Evolutionary conservation across 2,329 filamentous ascomycete species (phyloP).

Genomic region (Phialophora chinensis): DNA sequence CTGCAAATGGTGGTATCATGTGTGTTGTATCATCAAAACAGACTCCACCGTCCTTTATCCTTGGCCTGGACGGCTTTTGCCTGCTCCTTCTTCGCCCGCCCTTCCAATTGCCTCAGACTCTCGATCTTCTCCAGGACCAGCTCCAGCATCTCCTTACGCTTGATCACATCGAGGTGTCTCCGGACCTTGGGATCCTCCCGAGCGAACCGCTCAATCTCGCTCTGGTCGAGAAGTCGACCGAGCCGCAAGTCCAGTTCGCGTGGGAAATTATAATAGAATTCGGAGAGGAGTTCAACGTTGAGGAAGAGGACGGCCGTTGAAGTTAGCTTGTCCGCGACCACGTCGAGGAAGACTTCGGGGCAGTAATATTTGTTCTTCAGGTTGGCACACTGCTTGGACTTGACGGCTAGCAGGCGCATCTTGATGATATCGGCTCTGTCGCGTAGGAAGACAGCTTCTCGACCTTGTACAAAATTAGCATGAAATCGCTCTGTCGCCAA

Average conservation of each 20-base stretch:
- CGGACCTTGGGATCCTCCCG: constrained; percentile 90
- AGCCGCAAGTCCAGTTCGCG: constrained; percentile 87
- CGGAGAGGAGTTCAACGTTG: constrained; percentile 93
- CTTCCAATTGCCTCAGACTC: constrained; percentile 81
- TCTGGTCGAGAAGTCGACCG: constrained; percentile 76
- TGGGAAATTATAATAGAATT: constrained; percentile 98
- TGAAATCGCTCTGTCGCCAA: constrained; percentile 17
- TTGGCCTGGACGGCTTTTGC: constrained; percentile 41
- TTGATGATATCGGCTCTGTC: constrained; percentile 89
- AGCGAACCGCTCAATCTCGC: constrained; percentile 87
- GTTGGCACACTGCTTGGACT: constrained; percentile 84
- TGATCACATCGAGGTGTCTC: constrained; percentile 87
- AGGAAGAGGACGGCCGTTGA: constrained; percentile 95
- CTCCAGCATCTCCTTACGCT: constrained; percentile 89
- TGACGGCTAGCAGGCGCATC: constrained; percentile 85
- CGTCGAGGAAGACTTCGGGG: constrained; percentile 96
- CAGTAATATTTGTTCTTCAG: constrained; percentile 94
- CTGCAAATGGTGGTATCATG: constrained; percentile 28
- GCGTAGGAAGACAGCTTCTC: constrained; percentile 91
- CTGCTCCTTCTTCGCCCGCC: constrained; percentile 62
- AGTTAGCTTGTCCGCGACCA: constrained; percentile 91
- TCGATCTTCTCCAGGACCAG: constrained; percentile 96
- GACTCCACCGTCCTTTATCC: constrained; percentile 50
- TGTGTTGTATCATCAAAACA: constrained; percentile 46
- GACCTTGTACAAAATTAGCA: constrained; percentile 61